phyloP scores from a whole-genome alignment of 2,329 filamentous ascomycete species.

The Aspergillus luchuensis region DNA sequence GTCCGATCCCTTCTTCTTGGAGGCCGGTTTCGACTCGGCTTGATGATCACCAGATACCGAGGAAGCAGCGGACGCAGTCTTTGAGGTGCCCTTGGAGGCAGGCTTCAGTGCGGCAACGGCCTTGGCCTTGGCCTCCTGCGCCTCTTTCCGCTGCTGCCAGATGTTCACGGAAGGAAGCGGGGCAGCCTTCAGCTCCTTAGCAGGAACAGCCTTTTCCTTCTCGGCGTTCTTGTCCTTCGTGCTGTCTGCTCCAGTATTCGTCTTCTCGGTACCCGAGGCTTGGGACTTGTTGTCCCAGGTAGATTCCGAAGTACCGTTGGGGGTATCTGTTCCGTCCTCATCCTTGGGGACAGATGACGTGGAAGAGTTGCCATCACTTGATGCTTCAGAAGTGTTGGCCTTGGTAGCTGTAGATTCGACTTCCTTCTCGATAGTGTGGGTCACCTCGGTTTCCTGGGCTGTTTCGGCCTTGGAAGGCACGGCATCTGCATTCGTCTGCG shows the following conservation, averaged over 20 bases:
- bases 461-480: constrained; percentile 52
- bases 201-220: constrained; percentile 62
- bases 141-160: constrained; percentile 79
- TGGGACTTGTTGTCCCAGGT: constrained; percentile 69
- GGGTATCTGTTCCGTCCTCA: constrained; percentile 62
- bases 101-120: constrained; percentile 33
- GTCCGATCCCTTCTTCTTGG: constrained; percentile 45
- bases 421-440: constrained; percentile 34
- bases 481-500: constrained; percentile 34
- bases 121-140: constrained; percentile 56
- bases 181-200: constrained; percentile 72
- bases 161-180: constrained; percentile 82
- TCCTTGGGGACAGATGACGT: constrained; percentile 59
- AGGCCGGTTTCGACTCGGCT: constrained; percentile 43
- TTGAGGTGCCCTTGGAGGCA: constrained; percentile 27
- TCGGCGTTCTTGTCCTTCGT: constrained; percentile 60
- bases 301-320: constrained; percentile 65
- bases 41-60: constrained; percentile 40
- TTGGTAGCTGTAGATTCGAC: constrained; percentile 39
- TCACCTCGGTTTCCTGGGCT: constrained; percentile 41
- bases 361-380: constrained; percentile 57
- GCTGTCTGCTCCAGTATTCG: constrained; percentile 41
- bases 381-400: constrained; percentile 41
- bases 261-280: constrained; percentile 63
- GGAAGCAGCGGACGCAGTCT: constrained; percentile 27